Evolutionary conservation across 2,329 filamentous ascomycete species (phyloP).

Genomic region (Cryphonectria nitschkei): DNA sequence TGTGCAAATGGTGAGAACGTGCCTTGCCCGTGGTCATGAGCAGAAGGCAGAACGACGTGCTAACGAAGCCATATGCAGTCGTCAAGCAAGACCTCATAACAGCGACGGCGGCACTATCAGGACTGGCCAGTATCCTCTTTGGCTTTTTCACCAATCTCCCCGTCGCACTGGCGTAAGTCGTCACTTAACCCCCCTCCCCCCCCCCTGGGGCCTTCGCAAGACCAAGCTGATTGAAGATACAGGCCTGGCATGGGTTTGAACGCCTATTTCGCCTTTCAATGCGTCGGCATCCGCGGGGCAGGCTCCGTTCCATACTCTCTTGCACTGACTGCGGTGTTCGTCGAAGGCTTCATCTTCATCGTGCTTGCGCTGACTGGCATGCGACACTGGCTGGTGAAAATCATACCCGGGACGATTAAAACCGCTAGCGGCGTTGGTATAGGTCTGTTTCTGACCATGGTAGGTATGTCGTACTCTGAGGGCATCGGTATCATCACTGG

Average conservation of each 20-base stretch:
- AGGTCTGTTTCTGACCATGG: constrained; percentile 65
- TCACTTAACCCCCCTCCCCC: constrained; percentile 9
- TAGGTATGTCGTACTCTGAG: constrained; percentile 73
- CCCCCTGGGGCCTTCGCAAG: constrained; percentile 12
- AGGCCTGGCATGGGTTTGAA: constrained; percentile 71
- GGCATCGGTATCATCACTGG: constrained; percentile 85
- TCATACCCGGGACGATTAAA: constrained; percentile 68
- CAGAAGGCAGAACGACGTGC: no score
- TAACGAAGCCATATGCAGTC: constrained; percentile 17
- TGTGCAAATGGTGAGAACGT: constrained; percentile 22
- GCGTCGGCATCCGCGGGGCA: constrained; percentile 62
- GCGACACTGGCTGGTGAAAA: constrained; percentile 72
- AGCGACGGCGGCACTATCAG: constrained; percentile 79
- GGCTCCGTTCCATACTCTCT: constrained; percentile 62
- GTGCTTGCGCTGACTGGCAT: constrained; percentile 68
- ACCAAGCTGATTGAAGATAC: constrained; percentile 27
- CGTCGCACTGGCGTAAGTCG: constrained; percentile 69
- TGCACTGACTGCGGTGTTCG: constrained; percentile 66
- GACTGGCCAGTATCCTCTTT: constrained; percentile 75
- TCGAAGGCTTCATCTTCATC: constrained; percentile 68
- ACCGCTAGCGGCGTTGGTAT: constrained; percentile 69
- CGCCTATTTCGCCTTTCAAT: constrained; percentile 70
- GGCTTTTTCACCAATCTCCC: constrained; percentile 83
- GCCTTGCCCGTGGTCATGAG: constrained; percentile 36
- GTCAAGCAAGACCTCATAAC: constrained; percentile 80